phyloP scores from a whole-genome alignment of 164 flowering plant species.

The Aristolochia californica region DNA sequence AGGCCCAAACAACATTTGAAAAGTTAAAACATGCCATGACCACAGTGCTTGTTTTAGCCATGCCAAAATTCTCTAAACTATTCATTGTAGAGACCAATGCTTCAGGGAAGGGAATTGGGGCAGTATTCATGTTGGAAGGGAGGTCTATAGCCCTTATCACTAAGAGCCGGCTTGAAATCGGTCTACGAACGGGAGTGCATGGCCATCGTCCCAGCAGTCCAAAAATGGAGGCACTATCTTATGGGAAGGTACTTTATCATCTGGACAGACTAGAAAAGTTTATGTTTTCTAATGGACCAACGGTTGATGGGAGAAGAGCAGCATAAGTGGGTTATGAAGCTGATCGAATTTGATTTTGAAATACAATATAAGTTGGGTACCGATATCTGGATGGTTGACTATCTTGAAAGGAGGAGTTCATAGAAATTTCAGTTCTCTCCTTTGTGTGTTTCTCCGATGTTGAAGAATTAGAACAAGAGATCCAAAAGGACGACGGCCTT shows the following conservation, averaged over 20 bases:
- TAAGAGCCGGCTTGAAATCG: not conserved
- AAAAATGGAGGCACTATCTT: not conserved
- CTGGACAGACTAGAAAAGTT: not conserved
- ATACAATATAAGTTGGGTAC: not conserved
- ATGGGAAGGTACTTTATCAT: not conserved
- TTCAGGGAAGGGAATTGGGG: not conserved
- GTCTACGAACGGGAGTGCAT: not conserved
- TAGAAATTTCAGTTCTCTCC: not conserved
- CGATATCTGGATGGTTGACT: not conserved
- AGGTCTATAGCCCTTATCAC: no score
- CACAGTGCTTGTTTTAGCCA: not conserved
- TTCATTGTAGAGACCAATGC: no score
- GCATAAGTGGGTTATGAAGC: not conserved
- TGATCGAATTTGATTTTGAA: not conserved
- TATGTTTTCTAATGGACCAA: not conserved
- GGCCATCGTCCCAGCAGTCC: not conserved
- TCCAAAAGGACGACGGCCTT: not conserved
- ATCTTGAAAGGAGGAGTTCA: not conserved
- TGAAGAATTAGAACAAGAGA: not conserved
- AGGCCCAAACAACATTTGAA: no score
- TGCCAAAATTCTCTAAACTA: not conserved
- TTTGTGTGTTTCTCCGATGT: not conserved
- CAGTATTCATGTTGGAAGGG: not conserved
- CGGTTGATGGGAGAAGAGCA: not conserved
- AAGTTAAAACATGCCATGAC: not conserved